Base-by-base conservation (phyloP, 257 asterid species). In the Forsythia suspensa region DNA sequence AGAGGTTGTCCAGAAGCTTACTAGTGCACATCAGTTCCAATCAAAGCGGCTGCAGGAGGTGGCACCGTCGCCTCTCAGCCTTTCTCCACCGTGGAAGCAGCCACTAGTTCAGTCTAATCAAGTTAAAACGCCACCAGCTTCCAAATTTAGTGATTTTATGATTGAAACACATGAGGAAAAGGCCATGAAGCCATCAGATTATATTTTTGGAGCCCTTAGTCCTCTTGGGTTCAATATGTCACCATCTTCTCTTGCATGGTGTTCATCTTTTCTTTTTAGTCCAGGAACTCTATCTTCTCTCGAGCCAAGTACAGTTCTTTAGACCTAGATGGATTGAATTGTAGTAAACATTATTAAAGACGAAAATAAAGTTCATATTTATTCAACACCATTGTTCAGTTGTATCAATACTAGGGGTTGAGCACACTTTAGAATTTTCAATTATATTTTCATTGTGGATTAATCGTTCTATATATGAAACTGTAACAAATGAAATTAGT, bases 1-100 rank as follows among this genome's bases (percentile, higher is more conserved):
- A 85, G 90, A 91, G 8, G 94, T 88, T 0, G 98, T 94, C 2
- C 97, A 94, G 74, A 84, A 80, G 87, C 91, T 94, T 2, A 94
- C 98, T 2, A 79, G 92, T 0, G 87, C 88, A n/a, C 84, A 84
- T 0, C 88, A 85, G 77, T 84, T 57, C 73, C 87, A 63, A 36
- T 76, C 75, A 1, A 61, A 72, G 74, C 55, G 82, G 76, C 78
- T 81, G 82, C 83, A 75, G 86, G 87, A 87, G 85, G 90, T 84
- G 83, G 92, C 95, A 43, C 98, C 96, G 61, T 92, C 97, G 0
- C 91, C 92, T 2, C 89, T 91, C 6, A 85, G 85, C 72, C 86
- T 90, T 37, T 71, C 88, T 70, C 85, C 82, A 34, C 70, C 73
- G 5, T 59, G 55, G 21, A 55, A 37, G 37, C 44, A 11, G 8